Base-by-base conservation (phyloP, 306 rosid species). In the Dalbergia cochinchinensis region DNA sequence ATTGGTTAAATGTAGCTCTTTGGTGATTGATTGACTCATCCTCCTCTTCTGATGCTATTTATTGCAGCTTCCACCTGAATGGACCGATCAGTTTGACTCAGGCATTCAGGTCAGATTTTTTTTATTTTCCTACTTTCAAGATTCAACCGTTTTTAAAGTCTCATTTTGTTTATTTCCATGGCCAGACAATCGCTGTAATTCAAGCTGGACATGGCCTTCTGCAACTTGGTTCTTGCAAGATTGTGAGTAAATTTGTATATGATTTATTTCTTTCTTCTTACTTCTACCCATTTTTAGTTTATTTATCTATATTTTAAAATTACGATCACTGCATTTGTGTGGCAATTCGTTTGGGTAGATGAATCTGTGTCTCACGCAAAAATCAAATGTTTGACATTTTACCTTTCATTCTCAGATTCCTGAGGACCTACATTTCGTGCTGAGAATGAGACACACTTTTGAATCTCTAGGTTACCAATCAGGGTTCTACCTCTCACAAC, bases 131-230 rank as follows among this genome's bases (percentile, higher is more conserved):
- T 37, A 37, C 0, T 37, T 37, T 37, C 41, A 37, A 37, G 41
- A 37, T 37, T 37, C 41, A 37, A 5, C 41, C 41, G 41, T 37
- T 37, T 37, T 37, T 37, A 5, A 37, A 37, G 7, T 37, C 7
- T 4, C 7, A 37, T 37, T 37, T 37, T 37, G 1, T 37, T 37
- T 37, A 6, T 26, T 81, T 65, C 11, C 73, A 67, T 87, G 48
- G 77, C 59, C 89, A 96, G 99, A 96, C 99, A 13, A 96, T 96
- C 47, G 99, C 99, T 86, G 99, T 96, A 3, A 96, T 96, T 87
- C 99, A 96, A 91, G 99, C 99, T 79, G 99, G 99, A 1, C 99
- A 96, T 82, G 99, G 99, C 72, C 99, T 96, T 83, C 97, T 96
- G 33, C 99, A 96, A 54, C 87, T 96, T 77, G 99, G 99, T 80